Evolutionary conservation across 176 grass and related monocot species (phyloP).

Genomic region (Triticum dicoccoides): DNA sequence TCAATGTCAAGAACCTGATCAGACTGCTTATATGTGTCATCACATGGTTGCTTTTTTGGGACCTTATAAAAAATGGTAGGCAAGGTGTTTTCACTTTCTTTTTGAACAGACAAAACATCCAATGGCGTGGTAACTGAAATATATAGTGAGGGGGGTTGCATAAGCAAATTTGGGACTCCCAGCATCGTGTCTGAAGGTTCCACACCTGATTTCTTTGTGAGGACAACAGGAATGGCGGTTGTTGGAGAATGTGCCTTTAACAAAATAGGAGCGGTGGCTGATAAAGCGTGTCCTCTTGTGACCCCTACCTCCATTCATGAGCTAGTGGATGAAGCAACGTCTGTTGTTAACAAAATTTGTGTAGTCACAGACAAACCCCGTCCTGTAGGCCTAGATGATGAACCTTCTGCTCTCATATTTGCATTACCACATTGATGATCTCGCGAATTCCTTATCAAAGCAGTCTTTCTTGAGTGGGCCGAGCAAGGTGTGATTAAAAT

Average conservation of each 20-base stretch:
- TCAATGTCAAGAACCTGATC: neutral
- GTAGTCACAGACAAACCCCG: neutral
- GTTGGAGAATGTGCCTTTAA: neutral
- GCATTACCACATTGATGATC: accelerated
- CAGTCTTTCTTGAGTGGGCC: no score
- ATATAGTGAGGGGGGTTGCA: neutral
- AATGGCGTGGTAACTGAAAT: neutral
- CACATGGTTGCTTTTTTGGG: neutral
- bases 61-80: neutral
- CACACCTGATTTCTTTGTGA: no score
- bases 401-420: neutral
- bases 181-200: neutral
- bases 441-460: neutral
- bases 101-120: neutral
- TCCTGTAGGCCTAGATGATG: neutral
- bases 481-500: neutral
- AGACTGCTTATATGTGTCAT: neutral
- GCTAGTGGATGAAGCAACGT: neutral
- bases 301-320: neutral
- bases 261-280: neutral
- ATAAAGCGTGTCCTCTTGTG: neutral
- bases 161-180: neutral
- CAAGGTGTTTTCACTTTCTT: neutral
- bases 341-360: neutral
- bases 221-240: no score